Evolutionary conservation across 2,329 filamentous ascomycete species (phyloP), one percentile per base, ranked within the genome.

Genomic region (Akanthomyces dipterigenus): DNA sequence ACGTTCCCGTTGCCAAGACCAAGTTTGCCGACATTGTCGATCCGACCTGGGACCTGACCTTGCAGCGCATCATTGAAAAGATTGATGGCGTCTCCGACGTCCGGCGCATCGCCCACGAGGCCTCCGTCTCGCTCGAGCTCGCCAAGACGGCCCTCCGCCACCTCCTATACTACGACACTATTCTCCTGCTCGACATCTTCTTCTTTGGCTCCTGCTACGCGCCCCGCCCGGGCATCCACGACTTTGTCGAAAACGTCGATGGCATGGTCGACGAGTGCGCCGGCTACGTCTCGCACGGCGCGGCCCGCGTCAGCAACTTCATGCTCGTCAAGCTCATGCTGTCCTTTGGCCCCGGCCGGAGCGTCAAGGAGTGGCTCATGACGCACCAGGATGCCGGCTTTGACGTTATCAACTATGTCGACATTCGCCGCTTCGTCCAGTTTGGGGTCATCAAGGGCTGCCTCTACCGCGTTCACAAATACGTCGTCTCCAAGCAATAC

Each of bases 361-460:
- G 87, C n/a, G 82, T 98, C 14, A 89, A 89, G 70, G 90, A 93
- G 71, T 98, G 92, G 91, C 87, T 95, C 66, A 82, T 89, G 62
- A 80, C 87, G 36, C 89, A 96, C 73, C 82, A 86, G 66, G 84
- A 88, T 45, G 77, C 79, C 50, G 85, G 84, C 0, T 80, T 87
- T 64, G 81, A 86, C 62, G 81, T 89, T 43, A 80, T 97, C 9
- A 79, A 82, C 14, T 88, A 88, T 69, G 86, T 99, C 62, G 95
- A 99, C 72, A 86, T 97, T 60, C 86, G 95, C 14, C 88, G 95
- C 31, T 88, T 99, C 65, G 91, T 98, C 65, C 96, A 96, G 63
- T 99, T 98, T 70, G 95, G 93, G 62, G 84, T 97, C 63, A 96
- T 98, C 73, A 98, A 98, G 76, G 93, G 93, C 18, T 90, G 96